phyloP scores from a whole-genome alignment of 164 flowering plant genomes.

The Cinnamomum chago region DNA sequence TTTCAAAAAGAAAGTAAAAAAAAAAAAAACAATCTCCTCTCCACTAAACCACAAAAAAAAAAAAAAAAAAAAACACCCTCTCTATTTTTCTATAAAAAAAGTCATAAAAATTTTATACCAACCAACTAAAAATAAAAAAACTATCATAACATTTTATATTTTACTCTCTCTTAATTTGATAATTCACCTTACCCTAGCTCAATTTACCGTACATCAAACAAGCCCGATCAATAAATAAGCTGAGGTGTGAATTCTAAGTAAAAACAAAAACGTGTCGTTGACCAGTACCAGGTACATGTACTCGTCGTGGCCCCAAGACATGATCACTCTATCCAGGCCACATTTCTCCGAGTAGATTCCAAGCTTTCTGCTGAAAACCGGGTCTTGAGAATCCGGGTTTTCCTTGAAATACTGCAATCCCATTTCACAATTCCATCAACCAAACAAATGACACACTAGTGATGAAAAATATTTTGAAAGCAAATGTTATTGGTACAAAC shows the following conservation, averaged over 20 bases:
- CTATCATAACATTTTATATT: too few species aligned
- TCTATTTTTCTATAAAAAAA: too few species aligned
- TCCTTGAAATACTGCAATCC: constrained; percentile 44
- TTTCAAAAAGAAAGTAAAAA: too few species aligned
- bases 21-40: too few species aligned
- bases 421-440: neutral
- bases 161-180: too few species aligned
- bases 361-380: constrained; percentile 47
- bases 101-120: too few species aligned
- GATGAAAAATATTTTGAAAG: neutral
- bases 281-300: constrained; percentile 70
- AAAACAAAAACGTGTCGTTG: neutral
- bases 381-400: constrained; percentile 47
- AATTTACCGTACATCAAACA: too few species aligned
- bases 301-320: constrained; percentile 81
- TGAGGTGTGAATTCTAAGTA: neutral
- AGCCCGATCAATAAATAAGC: too few species aligned
- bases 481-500: neutral
- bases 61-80: too few species aligned
- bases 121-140: too few species aligned
- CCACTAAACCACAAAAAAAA: too few species aligned
- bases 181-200: too few species aligned
- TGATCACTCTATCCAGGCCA: constrained; percentile 58
- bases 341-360: constrained; percentile 58
- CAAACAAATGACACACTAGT: neutral